Base-by-base conservation (phyloP, 768 basidiomycete genomes). In the Galerina sulciceps region DNA sequence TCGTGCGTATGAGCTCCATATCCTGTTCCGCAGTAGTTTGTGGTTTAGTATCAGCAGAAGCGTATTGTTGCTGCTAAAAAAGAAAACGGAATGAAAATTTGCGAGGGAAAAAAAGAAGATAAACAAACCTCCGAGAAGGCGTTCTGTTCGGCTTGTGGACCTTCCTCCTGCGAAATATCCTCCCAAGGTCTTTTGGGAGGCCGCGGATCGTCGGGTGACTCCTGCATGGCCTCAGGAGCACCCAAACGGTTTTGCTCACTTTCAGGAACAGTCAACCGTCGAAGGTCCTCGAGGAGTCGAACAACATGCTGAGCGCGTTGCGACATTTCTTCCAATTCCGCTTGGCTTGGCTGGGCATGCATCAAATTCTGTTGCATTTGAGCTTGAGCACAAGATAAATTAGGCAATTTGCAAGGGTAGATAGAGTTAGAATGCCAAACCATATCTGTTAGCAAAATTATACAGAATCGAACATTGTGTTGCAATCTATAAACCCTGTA, bases 171-270 rank as follows among this genome's bases (percentile, higher is more conserved):
- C 22, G 81, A 78, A 71, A 85, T 75, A 60, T 91, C 90, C 71
- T 91, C 90, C 90, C 91, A 92, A 50, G 90, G 90, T 53, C 90
- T 72, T 67, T 91, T 93, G 15, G 88, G 90, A 3, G 86, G 81
- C 22, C 90, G 82, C 63, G 79, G 75, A 61, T 85, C 84, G 38
- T 85, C 80, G 10, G 75, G 72, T 46, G 76, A 68, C 41, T 65
- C 69, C 47, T 71, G 74, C 59, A 69, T 70, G 20, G 71, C 53
- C 11, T 45, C 59, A 41, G 50, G 20, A 10, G 50, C 46, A 31
- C 49, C 45, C 53, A 51, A 53, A 45, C 77, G 76, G 56, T 63
- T 63, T 37, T 71, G 69, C 35, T 78, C 77, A 6, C 63, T 64
- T 44, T 79, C 79, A 14, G 76, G 72, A 18, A 70, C 57, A 44